Base-by-base conservation (phyloP, 352 stramenopile species). In the Phytophthora macrochlamydospora region DNA sequence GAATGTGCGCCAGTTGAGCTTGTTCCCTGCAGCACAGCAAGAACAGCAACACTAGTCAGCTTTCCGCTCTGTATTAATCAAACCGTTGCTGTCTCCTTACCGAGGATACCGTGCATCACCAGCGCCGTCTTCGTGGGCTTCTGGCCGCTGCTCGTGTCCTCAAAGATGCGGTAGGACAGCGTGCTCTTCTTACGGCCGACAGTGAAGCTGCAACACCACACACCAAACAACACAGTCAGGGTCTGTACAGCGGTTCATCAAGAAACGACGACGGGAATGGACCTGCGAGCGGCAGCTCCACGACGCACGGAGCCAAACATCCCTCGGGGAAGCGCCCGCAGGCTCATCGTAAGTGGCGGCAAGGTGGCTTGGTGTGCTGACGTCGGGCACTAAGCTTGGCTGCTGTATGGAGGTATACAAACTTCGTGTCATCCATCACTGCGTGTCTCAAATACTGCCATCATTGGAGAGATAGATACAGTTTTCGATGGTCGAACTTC, bases 1-100 rank as follows among this genome's bases (percentile, higher is more conserved):
- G 66, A 94, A 94, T 44, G 85, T 94, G 50, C 83, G 76, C 85
- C 85, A 94, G 48, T 94, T 94, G 52, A 92, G 73, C 56, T 94
- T 94, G 67, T 94, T 94, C 54, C 85, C 85, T 94, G 55, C 12
- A 12, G 37, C 29, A 45, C 35, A 50, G 18, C 37, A 31, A 24
- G 2, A 24, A 18, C 24, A 30, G 6, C 8, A 32, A 40, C 28
- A 24, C 30, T 44, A 7, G 40, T 65, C 24, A 72, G 38, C 38
- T 32, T 13, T 12, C 18, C 53, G 12, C 40, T 31, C 33, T 33
- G 13, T 35, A 53, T 35, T 13, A 13, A 53, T 9, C 37, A 9
- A 4, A 51, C 14, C 28, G 12, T 6, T 37, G 30, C n/a, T 14
- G 9, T 9, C 18, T 9, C 8, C 65, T 24, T 65, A 94, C 85